These are phyloP conservation scores for Aureobasidium melanogenum DNA, from an alignment of 2,329 filamentous ascomycete species.

Conservation along the genomic window DNA sequence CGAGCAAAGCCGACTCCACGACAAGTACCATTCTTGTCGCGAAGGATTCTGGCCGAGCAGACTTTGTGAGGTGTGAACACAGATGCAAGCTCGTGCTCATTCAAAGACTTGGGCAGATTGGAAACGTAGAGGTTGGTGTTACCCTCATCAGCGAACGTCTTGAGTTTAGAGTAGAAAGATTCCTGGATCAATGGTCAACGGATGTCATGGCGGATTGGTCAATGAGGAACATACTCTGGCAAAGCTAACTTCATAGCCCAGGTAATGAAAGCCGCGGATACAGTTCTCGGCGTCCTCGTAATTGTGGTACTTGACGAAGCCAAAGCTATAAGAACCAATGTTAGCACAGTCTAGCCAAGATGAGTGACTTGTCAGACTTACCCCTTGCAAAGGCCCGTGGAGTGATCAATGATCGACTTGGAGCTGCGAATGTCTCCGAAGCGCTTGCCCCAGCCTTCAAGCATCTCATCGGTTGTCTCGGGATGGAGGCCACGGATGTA, in stretches of 20 bases:
- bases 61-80: slow-evolving; percentile 77
- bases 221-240: slow-evolving; percentile 57
- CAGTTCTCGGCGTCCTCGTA: slow-evolving; percentile 87
- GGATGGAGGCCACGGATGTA: slow-evolving; percentile 96
- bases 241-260: slow-evolving; percentile 96
- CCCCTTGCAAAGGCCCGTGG: slow-evolving; percentile 94
- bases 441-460: slow-evolving; percentile 71
- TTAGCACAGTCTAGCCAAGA: slow-evolving; percentile 22
- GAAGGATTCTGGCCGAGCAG: slow-evolving; percentile 88
- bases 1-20: slow-evolving; percentile 96
- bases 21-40: slow-evolving; percentile 83
- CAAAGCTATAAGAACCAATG: slow-evolving; percentile 56
- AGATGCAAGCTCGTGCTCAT: slow-evolving; percentile 72
- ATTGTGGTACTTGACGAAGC: slow-evolving; percentile 91
- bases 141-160: slow-evolving; percentile 79
- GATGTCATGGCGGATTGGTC: neutral
- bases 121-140: slow-evolving; percentile 98
- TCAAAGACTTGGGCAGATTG: slow-evolving; percentile 86
- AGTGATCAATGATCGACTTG: slow-evolving; percentile 95
- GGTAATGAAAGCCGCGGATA: slow-evolving; percentile 87
- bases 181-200: slow-evolving; percentile 49
- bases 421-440: slow-evolving; percentile 94
- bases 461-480: slow-evolving; percentile 85
- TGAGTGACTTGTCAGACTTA: slow-evolving; percentile 35
- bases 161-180: slow-evolving; percentile 96